A percentile compares a stretch with the other conserved stretches of the same genome.
Evolutionary conservation across 2,329 filamentous ascomycete genomes (phyloP).

Genomic region (Hypoxylon sp.): DNA sequence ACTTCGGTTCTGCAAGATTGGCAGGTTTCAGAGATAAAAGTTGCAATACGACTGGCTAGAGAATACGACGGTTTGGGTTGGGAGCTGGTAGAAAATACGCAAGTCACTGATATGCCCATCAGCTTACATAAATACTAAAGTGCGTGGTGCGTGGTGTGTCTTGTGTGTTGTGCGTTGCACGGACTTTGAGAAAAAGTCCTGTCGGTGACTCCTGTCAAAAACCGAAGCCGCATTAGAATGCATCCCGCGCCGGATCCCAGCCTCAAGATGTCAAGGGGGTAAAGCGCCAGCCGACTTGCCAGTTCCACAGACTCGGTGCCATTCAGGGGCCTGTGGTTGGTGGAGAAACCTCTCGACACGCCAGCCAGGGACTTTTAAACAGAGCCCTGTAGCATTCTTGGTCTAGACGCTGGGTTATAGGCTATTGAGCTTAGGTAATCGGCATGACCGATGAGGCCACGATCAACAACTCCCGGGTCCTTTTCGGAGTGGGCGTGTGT

Average conservation of each 20-base stretch:
- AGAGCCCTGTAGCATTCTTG: slow-evolving; percentile 9
- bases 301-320: background rate
- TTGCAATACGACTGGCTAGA: slow-evolving; percentile 7
- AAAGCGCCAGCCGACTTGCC: background rate
- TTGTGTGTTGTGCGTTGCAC: background rate
- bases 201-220: background rate
- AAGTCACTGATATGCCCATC: background rate
- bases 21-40: background rate
- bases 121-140: slow-evolving; percentile 13
- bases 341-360: background rate
- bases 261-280: slow-evolving; percentile 7
- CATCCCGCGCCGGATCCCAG: background rate
- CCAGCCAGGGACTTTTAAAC: background rate
- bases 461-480: background rate
- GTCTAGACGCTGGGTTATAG: background rate
- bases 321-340: background rate
- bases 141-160: no score
- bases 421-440: background rate
- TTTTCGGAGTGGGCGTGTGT: background rate
- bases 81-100: background rate
- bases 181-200: background rate
- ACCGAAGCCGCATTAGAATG: background rate
- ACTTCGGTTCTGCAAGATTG: background rate
- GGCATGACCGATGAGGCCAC: background rate
- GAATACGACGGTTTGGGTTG: background rate